Evolutionary conservation across 768 basidiomycete species (phyloP).

Genomic region (Boletus reticulatus): DNA sequence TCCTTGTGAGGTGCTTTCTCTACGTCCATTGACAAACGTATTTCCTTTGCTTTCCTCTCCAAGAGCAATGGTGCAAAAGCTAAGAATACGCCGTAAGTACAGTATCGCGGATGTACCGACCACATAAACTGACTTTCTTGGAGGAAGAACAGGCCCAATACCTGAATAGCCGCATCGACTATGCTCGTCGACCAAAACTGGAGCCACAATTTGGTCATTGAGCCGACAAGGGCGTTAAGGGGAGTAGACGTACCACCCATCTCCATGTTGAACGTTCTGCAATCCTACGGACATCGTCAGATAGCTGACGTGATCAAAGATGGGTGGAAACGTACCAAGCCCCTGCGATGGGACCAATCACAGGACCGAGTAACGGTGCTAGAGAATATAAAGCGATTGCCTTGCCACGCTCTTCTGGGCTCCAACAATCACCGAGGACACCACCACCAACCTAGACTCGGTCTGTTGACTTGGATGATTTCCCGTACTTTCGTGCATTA

Average conservation of each 20-base stretch:
- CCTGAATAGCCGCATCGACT: conserved; percentile 51
- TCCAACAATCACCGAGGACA: conserved; percentile 61
- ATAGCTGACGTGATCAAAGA: not conserved
- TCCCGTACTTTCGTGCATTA: not conserved
- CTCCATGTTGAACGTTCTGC: conserved; percentile 64
- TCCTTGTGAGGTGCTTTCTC: conserved; percentile 41
- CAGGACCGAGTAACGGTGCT: conserved; percentile 65
- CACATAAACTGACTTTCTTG: conserved; percentile 52
- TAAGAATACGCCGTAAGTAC: not conserved
- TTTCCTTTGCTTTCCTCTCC: conserved; percentile 48
- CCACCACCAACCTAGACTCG: conserved; percentile 57
- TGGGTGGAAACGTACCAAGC: conserved; percentile 43
- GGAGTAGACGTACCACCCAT: conserved; percentile 54
- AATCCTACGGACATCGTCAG: conserved; percentile 36
- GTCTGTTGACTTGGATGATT: not conserved
- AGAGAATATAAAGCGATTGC: conserved; percentile 64
- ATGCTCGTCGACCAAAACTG: conserved; percentile 71
- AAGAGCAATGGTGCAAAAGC: conserved; percentile 34
- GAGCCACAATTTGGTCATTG: not conserved
- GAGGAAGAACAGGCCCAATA: conserved; percentile 53
- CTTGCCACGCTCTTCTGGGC: conserved; percentile 57
- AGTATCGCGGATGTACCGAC: not conserved
- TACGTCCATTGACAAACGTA: conserved; percentile 43
- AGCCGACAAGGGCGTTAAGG: not conserved
- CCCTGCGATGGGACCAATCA: conserved; percentile 60